phyloP scores from a whole-genome alignment of 495 filamentous ascomycete genomes.

The Saxophila tyrrhenica region DNA sequence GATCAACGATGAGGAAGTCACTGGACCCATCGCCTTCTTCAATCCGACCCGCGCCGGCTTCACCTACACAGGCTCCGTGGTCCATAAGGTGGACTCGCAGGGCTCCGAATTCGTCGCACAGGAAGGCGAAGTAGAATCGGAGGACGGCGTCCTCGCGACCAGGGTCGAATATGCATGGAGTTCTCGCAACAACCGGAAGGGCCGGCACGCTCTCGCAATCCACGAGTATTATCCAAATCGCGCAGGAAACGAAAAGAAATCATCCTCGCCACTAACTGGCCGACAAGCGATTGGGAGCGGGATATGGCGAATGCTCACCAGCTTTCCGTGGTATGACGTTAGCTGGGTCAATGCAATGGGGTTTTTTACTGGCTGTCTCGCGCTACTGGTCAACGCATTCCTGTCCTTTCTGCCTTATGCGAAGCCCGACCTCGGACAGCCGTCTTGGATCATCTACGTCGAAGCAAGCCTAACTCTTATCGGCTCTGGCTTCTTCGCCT shows the following conservation, averaged over 20 bases:
- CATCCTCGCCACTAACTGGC: not conserved
- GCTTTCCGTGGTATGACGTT: not conserved
- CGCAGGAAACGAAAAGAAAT: too few relatives aligned
- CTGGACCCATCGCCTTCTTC: not conserved
- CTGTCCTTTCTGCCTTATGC: conserved; percentile 3
- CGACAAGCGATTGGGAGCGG: not conserved
- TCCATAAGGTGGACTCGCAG: not conserved
- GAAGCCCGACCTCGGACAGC: not conserved
- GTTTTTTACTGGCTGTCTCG: not conserved
- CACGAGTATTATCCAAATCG: not conserved
- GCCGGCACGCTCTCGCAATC: not conserved
- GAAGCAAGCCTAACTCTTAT: not conserved
- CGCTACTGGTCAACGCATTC: conserved; percentile 2
- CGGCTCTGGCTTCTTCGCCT: not conserved
- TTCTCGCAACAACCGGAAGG: conserved; percentile 7
- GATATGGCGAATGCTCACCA: not conserved
- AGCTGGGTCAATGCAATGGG: conserved; percentile 2
- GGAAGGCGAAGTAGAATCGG: not conserved
- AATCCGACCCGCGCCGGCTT: conserved; percentile 1
- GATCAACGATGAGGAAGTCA: not conserved
- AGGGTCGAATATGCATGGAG: not conserved
- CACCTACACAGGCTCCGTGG: not conserved
- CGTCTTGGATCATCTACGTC: not conserved
- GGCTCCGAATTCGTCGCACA: not conserved
- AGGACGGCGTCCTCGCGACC: not conserved